These are phyloP conservation scores for Populus pruinosa DNA, from an alignment of 345 rosid genomes.

Conservation along the genomic window DNA sequence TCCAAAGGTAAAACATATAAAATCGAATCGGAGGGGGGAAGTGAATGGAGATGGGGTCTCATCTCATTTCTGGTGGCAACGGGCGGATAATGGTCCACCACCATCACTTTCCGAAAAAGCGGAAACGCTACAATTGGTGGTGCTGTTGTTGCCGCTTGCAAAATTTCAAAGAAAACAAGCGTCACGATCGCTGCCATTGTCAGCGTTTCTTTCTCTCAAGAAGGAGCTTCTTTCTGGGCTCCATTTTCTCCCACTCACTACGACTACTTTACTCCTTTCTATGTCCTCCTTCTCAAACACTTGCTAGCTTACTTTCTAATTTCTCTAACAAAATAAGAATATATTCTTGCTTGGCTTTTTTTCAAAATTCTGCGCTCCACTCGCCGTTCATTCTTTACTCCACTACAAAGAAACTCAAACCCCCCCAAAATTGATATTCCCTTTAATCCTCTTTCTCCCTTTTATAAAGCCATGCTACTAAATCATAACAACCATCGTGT, in stretches of 20 bases:
- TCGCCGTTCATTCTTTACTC: constrained; percentile 14
- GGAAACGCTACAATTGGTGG: no score
- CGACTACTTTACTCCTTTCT: not conserved
- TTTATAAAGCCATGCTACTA: not conserved
- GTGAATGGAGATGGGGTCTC: no score
- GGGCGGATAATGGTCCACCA: no score
- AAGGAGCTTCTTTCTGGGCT: not conserved
- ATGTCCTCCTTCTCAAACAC: not conserved
- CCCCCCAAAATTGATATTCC: not conserved
- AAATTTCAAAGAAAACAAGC: not conserved
- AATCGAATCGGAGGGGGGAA: no score
- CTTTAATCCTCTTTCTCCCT: not conserved
- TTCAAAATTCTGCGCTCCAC: not conserved
- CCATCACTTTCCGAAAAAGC: no score
- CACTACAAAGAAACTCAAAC: constrained; percentile 7
- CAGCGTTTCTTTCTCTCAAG: not conserved
- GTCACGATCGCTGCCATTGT: not conserved
- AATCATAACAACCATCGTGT: not conserved
- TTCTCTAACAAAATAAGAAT: not conserved
- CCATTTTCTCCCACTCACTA: not conserved
- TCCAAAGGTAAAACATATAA: no score
- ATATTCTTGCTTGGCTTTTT: constrained; percentile 11
- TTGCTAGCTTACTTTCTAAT: not conserved
- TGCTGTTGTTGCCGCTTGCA: not conserved
- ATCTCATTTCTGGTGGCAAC: no score